These are phyloP conservation scores for Biscutella laevigata DNA, from an alignment of 441 rosid species.

Conservation along the genomic window DNA sequence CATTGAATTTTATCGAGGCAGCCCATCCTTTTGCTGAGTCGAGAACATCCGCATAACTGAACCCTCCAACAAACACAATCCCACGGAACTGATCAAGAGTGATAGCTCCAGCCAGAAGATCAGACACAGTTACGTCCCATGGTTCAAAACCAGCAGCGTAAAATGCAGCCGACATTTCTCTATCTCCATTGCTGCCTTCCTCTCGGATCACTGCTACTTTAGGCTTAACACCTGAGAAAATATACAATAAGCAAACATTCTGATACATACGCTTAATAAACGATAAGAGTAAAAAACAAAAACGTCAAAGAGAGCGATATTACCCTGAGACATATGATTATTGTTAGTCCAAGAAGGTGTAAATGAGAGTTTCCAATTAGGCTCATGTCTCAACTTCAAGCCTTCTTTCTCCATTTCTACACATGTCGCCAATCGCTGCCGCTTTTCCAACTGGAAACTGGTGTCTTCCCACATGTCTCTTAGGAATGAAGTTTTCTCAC, in stretches of 20 bases:
- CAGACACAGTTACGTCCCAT: constrained; percentile 91
- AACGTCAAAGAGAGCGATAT: background rate
- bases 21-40: constrained; percentile 99
- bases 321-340: constrained; percentile 37
- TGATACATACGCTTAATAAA: background rate
- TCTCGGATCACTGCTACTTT: constrained; percentile 89
- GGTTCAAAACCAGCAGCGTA: constrained; percentile 91
- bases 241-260: background rate
- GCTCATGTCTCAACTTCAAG: constrained; percentile 61
- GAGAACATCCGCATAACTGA: constrained; percentile 93
- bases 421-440: constrained; percentile 74
- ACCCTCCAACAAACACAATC: constrained; percentile 87
- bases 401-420: constrained; percentile 87
- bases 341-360: constrained; percentile 64
- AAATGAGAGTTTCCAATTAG: constrained; percentile 68
- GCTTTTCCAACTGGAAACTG: constrained; percentile 75
- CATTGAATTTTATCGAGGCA: constrained; percentile 78
- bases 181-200: constrained; percentile 96
- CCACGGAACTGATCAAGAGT: constrained; percentile 71
- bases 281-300: background rate
- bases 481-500: constrained; percentile 52
- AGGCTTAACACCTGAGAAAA: constrained; percentile 45
- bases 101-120: constrained; percentile 56
- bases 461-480: constrained; percentile 97
- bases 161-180: constrained; percentile 94